phyloP scores from a whole-genome alignment of 1,139 yeast genomes.

The Suhomyces bribrorum region DNA sequence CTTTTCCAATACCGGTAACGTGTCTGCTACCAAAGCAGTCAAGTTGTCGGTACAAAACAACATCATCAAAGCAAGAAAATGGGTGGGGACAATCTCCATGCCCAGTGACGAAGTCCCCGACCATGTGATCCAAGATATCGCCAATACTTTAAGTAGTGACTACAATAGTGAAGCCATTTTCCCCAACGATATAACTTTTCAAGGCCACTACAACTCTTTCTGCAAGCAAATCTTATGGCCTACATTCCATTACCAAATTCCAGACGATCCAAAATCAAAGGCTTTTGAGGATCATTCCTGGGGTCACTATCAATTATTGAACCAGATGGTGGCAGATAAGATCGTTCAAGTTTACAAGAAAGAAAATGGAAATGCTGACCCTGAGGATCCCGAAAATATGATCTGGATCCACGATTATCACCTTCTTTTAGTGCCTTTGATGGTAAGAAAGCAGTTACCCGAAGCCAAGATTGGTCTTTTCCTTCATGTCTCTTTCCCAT shows the following conservation, averaged over 20 bases:
- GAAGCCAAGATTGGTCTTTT: conserved; percentile 88
- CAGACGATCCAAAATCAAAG: conserved; percentile 90
- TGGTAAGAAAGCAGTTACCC: conserved; percentile 78
- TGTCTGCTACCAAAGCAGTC: conserved; percentile 86
- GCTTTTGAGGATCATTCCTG: conserved; percentile 96
- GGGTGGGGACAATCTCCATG: conserved; percentile 92
- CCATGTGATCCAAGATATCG: conserved; percentile 51
- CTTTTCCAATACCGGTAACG: conserved; percentile 76
- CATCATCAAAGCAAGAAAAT: conserved; percentile 51
- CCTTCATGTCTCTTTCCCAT: conserved; percentile 92
- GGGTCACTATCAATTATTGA: conserved; percentile 76
- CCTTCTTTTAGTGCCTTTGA: conserved; percentile 77
- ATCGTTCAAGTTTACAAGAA: conserved; percentile 60
- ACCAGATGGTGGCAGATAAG: conserved; percentile 78
- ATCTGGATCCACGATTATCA: conserved; percentile 97
- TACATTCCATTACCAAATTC: conserved; percentile 92
- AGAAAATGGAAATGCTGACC: conserved; percentile 50
- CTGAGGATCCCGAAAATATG: conserved; percentile 46
- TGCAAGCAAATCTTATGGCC: conserved; percentile 98
- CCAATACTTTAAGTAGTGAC: conserved; percentile 43
- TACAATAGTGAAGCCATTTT: conserved; percentile 66
- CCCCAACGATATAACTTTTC: conserved; percentile 75
- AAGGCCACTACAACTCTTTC: conserved; percentile 86
- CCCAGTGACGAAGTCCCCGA: conserved; percentile 81
- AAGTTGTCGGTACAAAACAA: conserved; percentile 55